Evolutionary conservation across 108 stramenopile species (phyloP).

Genomic region (Skeletonema marinoi): DNA sequence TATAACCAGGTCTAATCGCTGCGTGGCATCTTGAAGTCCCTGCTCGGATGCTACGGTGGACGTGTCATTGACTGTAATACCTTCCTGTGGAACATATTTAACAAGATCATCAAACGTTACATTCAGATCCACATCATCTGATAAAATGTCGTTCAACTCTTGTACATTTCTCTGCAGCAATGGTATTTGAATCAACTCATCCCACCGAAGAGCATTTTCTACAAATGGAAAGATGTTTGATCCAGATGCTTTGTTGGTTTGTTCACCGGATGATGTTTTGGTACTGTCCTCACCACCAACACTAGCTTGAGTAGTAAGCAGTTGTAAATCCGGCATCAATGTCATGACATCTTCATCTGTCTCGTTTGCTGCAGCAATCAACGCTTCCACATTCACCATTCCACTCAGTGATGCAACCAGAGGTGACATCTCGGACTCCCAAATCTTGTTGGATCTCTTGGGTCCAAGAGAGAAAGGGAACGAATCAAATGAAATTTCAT

Average conservation of each 20-base stretch:
- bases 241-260: background rate
- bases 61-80: slow-evolving; percentile 7
- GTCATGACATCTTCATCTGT: slow-evolving; percentile 15
- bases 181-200: slow-evolving; percentile 31
- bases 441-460: background rate
- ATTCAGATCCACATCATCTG: slow-evolving; percentile 21
- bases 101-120: slow-evolving; percentile 35
- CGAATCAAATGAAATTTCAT: slow-evolving; percentile 18
- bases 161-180: slow-evolving; percentile 30
- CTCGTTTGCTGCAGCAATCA: slow-evolving; percentile 44
- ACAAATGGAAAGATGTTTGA: slow-evolving; percentile 35
- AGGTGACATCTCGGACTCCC: slow-evolving; percentile 44
- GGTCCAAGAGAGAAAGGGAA: slow-evolving; percentile 25
- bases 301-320: background rate
- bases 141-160: slow-evolving; percentile 5
- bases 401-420: slow-evolving; percentile 38
- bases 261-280: background rate
- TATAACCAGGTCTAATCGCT: slow-evolving; percentile 53
- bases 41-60: slow-evolving; percentile 30
- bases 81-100: slow-evolving; percentile 13
- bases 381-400: slow-evolving; percentile 44
- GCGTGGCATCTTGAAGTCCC: slow-evolving; percentile 58
- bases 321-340: slow-evolving; percentile 10
- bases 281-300: background rate
- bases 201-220: slow-evolving; percentile 44